Conservation (phyloP, 176 grass and related monocot species). For the Cocos nucifera region DNA sequence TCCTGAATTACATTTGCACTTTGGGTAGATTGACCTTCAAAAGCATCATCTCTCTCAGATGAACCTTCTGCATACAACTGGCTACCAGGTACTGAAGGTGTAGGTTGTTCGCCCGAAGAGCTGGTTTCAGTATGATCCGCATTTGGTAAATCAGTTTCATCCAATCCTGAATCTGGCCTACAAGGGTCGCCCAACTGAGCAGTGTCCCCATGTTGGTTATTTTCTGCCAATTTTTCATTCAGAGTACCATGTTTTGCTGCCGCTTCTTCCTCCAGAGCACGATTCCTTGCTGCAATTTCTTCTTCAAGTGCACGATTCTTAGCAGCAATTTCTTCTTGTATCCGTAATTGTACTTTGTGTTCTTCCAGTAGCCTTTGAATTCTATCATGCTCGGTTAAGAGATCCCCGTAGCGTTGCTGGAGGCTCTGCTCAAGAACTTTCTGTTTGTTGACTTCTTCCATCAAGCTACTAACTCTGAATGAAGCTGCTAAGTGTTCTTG, state of each 20-base stretch:
- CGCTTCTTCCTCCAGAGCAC: slow-evolving; percentile 12
- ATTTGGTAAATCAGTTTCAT: too few species aligned
- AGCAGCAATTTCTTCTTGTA: slow-evolving; percentile 21
- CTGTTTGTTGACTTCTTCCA: slow-evolving; percentile 73
- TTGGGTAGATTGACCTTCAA: too few species aligned
- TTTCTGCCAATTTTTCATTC: not conserved
- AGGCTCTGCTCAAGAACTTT: slow-evolving; percentile 56
- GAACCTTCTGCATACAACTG: too few species aligned
- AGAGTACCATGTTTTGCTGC: not conserved
- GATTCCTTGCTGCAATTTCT: slow-evolving; percentile 19
- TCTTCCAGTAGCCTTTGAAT: slow-evolving; percentile 51
- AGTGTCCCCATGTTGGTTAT: not conserved
- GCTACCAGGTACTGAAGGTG: too few species aligned
- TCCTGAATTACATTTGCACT: too few species aligned
- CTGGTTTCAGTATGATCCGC: too few species aligned
- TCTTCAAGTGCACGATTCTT: slow-evolving; percentile 9
- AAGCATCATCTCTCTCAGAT: too few species aligned
- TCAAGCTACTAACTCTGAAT: slow-evolving; percentile 40
- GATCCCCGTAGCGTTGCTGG: slow-evolving; percentile 55
- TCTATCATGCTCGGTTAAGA: slow-evolving; percentile 36
- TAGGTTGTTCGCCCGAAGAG: too few species aligned
- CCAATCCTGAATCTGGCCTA: too few species aligned
- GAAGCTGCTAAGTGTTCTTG: slow-evolving; percentile 72
- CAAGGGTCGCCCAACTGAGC: too few species aligned
- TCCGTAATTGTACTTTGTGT: slow-evolving; percentile 34